Conservation (phyloP, 2,329 filamentous ascomycete genomes). For the Diplocarpon mali region DNA sequence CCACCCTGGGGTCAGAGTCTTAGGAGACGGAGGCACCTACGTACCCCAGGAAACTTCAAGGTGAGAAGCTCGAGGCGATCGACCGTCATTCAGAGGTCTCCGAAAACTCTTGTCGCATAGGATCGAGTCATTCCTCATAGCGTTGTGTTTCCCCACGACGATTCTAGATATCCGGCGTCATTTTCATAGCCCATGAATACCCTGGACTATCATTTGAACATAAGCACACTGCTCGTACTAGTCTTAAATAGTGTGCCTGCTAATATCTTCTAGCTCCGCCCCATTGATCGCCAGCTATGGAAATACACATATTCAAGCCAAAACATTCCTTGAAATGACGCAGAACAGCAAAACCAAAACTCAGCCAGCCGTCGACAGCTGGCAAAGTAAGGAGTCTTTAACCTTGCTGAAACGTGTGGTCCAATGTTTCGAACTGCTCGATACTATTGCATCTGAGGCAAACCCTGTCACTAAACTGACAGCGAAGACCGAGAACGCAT, state of each 20-base stretch:
- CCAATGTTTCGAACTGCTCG: conserved; percentile 1
- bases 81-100: no score
- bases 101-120: no score
- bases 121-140: no score
- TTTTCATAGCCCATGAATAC: no score
- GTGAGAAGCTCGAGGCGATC: not conserved
- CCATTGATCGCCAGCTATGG: conserved; percentile 7
- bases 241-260: no score
- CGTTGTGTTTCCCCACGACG: no score
- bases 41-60: not conserved
- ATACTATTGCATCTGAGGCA: not conserved
- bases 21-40: not conserved
- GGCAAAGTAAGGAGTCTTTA: not conserved
- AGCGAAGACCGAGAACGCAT: conserved; percentile 1
- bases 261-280: not conserved
- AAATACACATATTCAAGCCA: conserved; percentile 10
- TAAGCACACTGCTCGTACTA: no score
- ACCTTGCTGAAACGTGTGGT: not conserved
- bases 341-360: conserved; percentile 3
- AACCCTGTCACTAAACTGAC: not conserved
- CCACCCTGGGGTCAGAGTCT: conserved; percentile 6
- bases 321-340: conserved; percentile 6
- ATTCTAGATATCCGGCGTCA: no score
- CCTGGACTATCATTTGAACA: no score
- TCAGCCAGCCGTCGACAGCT: not conserved